Evolutionary conservation across 2,329 filamentous ascomycete genomes (phyloP), one percentile per base, ranked within the genome.

Genomic region (Fusarium sp.): DNA sequence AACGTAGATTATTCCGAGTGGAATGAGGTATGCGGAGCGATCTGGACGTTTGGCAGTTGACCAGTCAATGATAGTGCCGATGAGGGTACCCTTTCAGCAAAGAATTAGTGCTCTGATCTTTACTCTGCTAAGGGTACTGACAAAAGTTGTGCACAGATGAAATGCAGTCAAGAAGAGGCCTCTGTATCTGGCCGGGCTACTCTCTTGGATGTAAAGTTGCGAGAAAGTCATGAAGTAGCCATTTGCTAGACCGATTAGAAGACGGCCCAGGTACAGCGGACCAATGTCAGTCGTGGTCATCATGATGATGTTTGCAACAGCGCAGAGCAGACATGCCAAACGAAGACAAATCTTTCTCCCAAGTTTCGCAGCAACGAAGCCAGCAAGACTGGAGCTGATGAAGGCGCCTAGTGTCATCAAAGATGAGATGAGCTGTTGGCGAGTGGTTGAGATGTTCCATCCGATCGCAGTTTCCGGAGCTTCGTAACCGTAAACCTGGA

Each of bases 201-300:
- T 66, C 24, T 73, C 71, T 17, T 73, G 71, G 1, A 73, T 61
- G 13, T 73, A 73, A 0, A 73, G 68, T 33, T 73, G 71, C 2
- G 71, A 70, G 6, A 73, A 73, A 0, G 66, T 73, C 71, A 73
- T 73, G 34, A 73, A 73, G 28, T 72, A 72, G 1, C 71, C 71
- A 5, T 73, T 73, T 1, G 71, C 68, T 4, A 73, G 48, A 10
- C 71, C 71, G 3, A 73, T 72, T 3, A 73, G 39, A 5, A 73
- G 24, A 1, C 71, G 60, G 0, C 71, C 71, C 1, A 53, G 38
- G 7, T 73, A 73, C 0, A 73, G 45, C 3, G 71, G 51, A 1
- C 48, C 59, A n/a, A 73, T 73, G 1, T 73, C 36, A 1, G 59
- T 66, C 2, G 71, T 73, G 1, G 71, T 51, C 71, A 73, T 73